Base-by-base conservation (phyloP, 768 basidiomycete genomes). In the Gloeostereum incarnatum region DNA sequence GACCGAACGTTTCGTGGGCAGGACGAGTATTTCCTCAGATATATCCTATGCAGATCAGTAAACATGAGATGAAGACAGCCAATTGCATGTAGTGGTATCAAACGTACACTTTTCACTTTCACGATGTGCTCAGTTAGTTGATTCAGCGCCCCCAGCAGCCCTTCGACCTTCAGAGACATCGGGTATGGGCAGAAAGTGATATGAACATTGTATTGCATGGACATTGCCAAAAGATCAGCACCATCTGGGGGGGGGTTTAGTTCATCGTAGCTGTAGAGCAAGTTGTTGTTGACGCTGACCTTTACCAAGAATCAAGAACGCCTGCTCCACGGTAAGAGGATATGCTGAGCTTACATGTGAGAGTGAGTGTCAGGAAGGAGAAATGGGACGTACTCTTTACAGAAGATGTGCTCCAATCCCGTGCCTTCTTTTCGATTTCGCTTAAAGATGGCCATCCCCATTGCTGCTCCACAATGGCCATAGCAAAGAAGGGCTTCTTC, bases 241-340 rank as follows among this genome's bases (percentile, higher is more conserved):
- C 84, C 84, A 53, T 86, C 85, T 86, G 42, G 5, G 27, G 48
- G 35, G 49, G 41, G 26, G n/a, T 21, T 45, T 17, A 46, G 13
- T 22, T 26, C 2, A 29, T 16, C 16, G 21, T 23, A 21, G 34
- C 31, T n/a, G 20, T 1, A 19, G 23, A 25, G 5, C 24, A 8
- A 6, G 24, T 29, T 6, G 17, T 16, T 25, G 25, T 31, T 36
- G 45, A 35, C 31, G 51, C 56, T 13, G 26, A 81, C 85, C 79
- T 69, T 70, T 78, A 27, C 84, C 84, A 44, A 89, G 66, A 21
- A 87, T 64, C 21, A 87, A 51, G 51, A 87, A 84, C 5, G 84
- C 64, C 46, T 82, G 68, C 35, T 65, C 68, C 3, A 75, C 68
- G 13, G 64, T 68, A 41, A 88, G 57, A 22, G 67, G 56, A 48